A percentile compares a stretch with the other conserved stretches of the same genome.
These are phyloP conservation scores for Nephelium lappaceum DNA, from an alignment of 345 rosid genomes.

Conservation along the genomic window DNA sequence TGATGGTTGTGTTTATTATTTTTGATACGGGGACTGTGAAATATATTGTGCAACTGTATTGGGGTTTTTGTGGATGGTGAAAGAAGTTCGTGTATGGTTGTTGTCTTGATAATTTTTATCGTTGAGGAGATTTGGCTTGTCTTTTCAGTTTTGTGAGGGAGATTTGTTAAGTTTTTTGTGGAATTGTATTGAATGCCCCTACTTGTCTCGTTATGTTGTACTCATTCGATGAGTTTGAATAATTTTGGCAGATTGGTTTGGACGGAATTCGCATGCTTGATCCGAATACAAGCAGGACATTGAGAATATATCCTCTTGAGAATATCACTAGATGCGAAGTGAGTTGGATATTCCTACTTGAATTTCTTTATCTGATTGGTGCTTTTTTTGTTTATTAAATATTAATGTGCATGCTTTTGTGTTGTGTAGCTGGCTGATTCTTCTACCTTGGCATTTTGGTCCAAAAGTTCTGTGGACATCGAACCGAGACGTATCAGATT, in stretches of 20 bases:
- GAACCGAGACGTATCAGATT: slow-evolving; percentile 93
- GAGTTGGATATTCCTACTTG: slow-evolving; percentile 26
- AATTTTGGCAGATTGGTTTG: slow-evolving; percentile 76
- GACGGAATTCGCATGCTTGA: slow-evolving; percentile 99
- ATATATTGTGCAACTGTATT: not conserved
- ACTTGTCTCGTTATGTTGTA: not conserved
- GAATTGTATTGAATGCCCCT: not conserved
- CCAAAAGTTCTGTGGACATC: slow-evolving; percentile 89
- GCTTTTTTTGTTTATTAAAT: slow-evolving; percentile 13
- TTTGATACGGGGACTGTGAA: not conserved
- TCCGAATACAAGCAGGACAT: slow-evolving; percentile 75
- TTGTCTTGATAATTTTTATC: not conserved
- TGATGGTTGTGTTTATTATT: not conserved
- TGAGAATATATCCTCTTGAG: slow-evolving; percentile 96
- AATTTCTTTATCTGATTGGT: slow-evolving; percentile 7
- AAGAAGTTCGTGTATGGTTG: not conserved
- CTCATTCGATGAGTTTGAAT: not conserved
- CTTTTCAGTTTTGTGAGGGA: not conserved
- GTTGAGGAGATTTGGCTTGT: not conserved
- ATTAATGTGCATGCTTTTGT: slow-evolving; percentile 18
- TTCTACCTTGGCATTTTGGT: slow-evolving; percentile 93
- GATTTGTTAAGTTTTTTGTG: not conserved
- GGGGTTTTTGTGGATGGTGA: not conserved
- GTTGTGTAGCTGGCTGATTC: slow-evolving; percentile 63
- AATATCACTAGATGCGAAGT: slow-evolving; percentile 94